Conservation (phyloP, 1,284 basidiomycete genomes). For the Lentinula novae-zelandiae region DNA sequence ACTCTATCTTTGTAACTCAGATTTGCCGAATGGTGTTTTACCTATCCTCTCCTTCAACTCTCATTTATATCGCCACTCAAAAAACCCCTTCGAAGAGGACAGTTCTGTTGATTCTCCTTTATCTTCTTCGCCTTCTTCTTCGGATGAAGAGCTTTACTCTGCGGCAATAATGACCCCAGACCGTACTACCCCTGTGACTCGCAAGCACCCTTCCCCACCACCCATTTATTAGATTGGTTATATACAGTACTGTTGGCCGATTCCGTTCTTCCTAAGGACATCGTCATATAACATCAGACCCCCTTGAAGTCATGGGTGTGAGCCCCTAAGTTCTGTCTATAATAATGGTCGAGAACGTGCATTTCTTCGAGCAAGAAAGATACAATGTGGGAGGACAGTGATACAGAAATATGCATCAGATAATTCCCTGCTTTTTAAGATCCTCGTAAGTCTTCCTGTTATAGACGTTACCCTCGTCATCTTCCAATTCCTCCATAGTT, state of each 20-base stretch:
- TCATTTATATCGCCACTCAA: slow-evolving; percentile 28
- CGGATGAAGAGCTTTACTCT: slow-evolving; percentile 77
- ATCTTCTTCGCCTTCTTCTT: slow-evolving; percentile 72
- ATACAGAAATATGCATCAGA: slow-evolving; percentile 37
- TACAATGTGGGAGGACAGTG: background rate
- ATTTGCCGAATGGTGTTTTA: slow-evolving; percentile 61
- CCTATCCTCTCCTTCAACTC: slow-evolving; percentile 39
- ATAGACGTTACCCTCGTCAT: slow-evolving; percentile 96
- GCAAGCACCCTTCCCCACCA: slow-evolving; percentile 34
- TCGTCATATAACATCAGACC: no score
- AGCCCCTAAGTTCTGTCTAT: no score
- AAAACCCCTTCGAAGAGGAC: slow-evolving; percentile 56
- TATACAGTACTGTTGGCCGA: background rate
- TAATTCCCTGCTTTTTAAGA: slow-evolving; percentile 87
- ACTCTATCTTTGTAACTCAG: slow-evolving; percentile 30
- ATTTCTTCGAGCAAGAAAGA: no score
- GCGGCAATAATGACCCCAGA: slow-evolving; percentile 54
- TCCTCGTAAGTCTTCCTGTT: slow-evolving; percentile 89
- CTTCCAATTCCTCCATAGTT: slow-evolving; percentile 95
- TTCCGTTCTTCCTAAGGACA: no score
- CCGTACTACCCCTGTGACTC: slow-evolving; percentile 21
- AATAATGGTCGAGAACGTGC: no score
- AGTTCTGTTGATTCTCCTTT: slow-evolving; percentile 59
- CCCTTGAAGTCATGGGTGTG: no score
- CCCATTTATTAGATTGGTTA: background rate